Base-by-base conservation (phyloP, 192 early-diverging fungal genomes). In the Chytriomyces sp. region DNA sequence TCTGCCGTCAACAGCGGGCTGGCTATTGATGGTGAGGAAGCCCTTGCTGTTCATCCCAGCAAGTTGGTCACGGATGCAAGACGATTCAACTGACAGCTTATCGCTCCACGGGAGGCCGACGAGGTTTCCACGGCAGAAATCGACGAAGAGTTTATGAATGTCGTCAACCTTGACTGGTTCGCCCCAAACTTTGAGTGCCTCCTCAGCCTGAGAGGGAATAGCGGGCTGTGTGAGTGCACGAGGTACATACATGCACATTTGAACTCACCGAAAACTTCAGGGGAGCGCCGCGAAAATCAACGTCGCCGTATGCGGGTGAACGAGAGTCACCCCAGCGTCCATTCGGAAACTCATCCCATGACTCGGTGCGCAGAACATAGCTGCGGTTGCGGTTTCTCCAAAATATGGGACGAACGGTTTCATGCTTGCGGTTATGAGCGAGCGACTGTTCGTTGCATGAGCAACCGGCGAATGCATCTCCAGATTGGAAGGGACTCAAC, bases 291-390 rank as follows among this genome's bases (percentile, higher is more conserved):
- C 91, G 94, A 36, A 92, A 91, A 59, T 92, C 89, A 33, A 86
- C 34, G 34, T 86, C 85, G 39, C 85, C 85, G 66, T 77, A 86
- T 0, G 85, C 85, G 62, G 72, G 39, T 19, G 96, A 99, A 52
- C 95, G 87, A 36, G 96, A 91, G 63, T 99, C 95, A 38, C 96
- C 96, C 96, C 96, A 99, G 62, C 96, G 90, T 19, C 96, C 96
- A 79, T 99, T 99, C 41, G 96, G 96, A 75, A 94, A 99, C 73
- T 97, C 96, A 76, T 99, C 96, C 96, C 96, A 99, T 52, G 86
- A 78, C 75, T 94, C 94, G 1, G 96, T 98, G 33, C 92, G 88
- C 30, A 86, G 74, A 74, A 98, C 92, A 86, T 99, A 98, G 81
- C 90, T 92, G 74, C 91, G 88, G 37, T 91, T 89, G 41, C 95